Evolutionary conservation across 441 rosid species (phyloP).

Genomic region (Macaranga tanarius): DNA sequence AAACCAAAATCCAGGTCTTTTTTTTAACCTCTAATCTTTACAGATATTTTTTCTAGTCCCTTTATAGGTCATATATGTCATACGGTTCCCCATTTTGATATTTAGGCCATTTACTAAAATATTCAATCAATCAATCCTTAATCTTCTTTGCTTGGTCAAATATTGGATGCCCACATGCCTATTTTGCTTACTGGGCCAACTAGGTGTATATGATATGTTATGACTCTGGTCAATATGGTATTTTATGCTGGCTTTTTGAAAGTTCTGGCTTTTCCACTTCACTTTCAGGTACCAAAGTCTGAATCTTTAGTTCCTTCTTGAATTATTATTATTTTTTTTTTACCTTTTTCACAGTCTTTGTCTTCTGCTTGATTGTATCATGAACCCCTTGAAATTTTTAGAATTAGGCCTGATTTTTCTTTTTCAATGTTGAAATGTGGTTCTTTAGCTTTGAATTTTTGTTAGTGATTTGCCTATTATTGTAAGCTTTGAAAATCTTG

Average conservation of each 20-base stretch:
- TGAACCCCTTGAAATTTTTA: slow-evolving; percentile 24
- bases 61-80: slow-evolving; percentile 15
- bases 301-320: slow-evolving; percentile 23
- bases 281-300: slow-evolving; percentile 46
- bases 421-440: slow-evolving; percentile 36
- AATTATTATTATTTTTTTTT: too few relatives aligned
- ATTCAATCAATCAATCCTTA: neutral
- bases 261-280: slow-evolving; percentile 23
- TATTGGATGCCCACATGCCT: slow-evolving; percentile 28
- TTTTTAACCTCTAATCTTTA: neutral
- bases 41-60: neutral
- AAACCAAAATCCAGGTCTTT: neutral
- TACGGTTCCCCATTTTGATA: slow-evolving; percentile 1
- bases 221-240: slow-evolving; percentile 17
- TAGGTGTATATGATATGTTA: slow-evolving; percentile 16
- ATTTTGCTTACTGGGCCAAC: slow-evolving; percentile 30
- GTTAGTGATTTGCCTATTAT: slow-evolving; percentile 19
- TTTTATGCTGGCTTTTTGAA: slow-evolving; percentile 19
- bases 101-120: slow-evolving; percentile 11
- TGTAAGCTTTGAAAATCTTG: slow-evolving; percentile 26
- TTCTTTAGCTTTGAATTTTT: slow-evolving; percentile 16
- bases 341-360: slow-evolving; percentile 10
- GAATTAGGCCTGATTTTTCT: slow-evolving; percentile 24
- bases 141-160: slow-evolving; percentile 37
- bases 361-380: slow-evolving; percentile 21